Percentiles rank a stretch among this genome's conserved stretches.
Conservation (phyloP, 2,329 filamentous ascomycete genomes). For the Colletotrichum endophyticum region DNA sequence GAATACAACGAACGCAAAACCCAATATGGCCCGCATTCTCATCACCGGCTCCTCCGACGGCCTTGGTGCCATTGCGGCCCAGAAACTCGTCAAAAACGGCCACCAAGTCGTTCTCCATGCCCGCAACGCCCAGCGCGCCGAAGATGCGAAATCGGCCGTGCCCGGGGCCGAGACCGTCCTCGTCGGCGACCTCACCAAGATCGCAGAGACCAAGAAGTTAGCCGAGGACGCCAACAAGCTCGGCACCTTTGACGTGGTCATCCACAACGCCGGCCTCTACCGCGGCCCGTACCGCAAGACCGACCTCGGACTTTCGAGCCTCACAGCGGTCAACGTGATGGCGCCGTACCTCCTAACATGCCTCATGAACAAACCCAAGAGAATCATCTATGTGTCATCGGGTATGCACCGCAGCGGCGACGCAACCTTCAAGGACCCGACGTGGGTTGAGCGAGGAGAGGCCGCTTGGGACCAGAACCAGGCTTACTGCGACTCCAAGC, state of each 20-base stretch:
- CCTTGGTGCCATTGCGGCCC: slow-evolving; percentile 56
- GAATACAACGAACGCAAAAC: not conserved
- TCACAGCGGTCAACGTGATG: slow-evolving; percentile 61
- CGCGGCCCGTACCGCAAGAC: slow-evolving; percentile 37
- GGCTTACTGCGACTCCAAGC: slow-evolving; percentile 58
- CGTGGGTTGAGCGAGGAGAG: slow-evolving; percentile 31
- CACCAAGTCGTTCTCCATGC: slow-evolving; percentile 63
- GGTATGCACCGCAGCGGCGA: slow-evolving; percentile 56
- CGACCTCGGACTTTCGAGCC: slow-evolving; percentile 40
- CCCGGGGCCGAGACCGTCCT: slow-evolving; percentile 56
- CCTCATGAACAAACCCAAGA: slow-evolving; percentile 49
- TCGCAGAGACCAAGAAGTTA: slow-evolving; percentile 54
- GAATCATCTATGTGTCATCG: slow-evolving; percentile 58
- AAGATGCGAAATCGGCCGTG: slow-evolving; percentile 49
- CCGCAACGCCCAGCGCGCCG: slow-evolving; percentile 57
- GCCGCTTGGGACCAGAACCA: slow-evolving; percentile 36
- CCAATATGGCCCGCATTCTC: slow-evolving; percentile 3
- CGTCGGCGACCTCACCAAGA: slow-evolving; percentile 55
- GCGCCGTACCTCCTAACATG: slow-evolving; percentile 62
- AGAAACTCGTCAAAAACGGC: slow-evolving; percentile 52
- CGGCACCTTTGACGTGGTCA: slow-evolving; percentile 57
- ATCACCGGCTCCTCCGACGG: slow-evolving; percentile 66
- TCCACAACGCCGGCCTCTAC: slow-evolving; percentile 63
- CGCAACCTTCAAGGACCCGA: slow-evolving; percentile 41
- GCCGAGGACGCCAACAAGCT: slow-evolving; percentile 54